Base-by-base conservation (phyloP, 768 basidiomycete species). In the Lactarius quietus region DNA sequence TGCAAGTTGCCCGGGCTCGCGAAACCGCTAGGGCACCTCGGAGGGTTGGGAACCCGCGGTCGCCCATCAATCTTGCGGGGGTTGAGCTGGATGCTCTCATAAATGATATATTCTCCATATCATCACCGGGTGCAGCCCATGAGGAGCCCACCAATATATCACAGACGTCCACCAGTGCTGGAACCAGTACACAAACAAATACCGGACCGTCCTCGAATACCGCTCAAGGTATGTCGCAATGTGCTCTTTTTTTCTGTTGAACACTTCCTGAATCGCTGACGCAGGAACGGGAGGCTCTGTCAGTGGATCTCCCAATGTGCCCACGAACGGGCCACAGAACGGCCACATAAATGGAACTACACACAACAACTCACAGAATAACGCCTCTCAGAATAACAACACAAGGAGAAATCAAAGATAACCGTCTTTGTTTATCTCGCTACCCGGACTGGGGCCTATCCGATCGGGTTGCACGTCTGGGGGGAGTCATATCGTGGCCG, bases 1-100 rank as follows among this genome's bases (percentile, higher is more conserved):
- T 88, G 3, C 79, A 73, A 36, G 75, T 90, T 17, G 83, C 84
- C 0, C 72, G 74, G 0, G 84, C 83, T 1, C 80, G 88, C 1
- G 88, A 89, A 64, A 75, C 31, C 6, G 67, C 67, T 8, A 45
- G 65, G 9, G 20, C 55, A 3, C 59, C 59, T 2, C 56, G 36
- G 35, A 59, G 41, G n/a, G 23, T 29, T 12, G 62, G 63, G 20
- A 63, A 61, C 39, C 61, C 65, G 17, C 56, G 39, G 0, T 53
- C 58, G 6, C 63, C 66, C 3, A 29, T 67, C 12, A 59, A 20
- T 7, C 35, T 67, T 8, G 63, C 53, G 2, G 66, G 57, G 4
- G 35, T 20, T 20, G 66, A 65, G 0, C 15, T 70, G 20, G 55
- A 70, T 10, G 3, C 39, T 0, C 38, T 70, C 7, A 48, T 70